Base-by-base conservation (phyloP, 2,329 filamentous ascomycete species). In the Colletotrichum brevisporum region DNA sequence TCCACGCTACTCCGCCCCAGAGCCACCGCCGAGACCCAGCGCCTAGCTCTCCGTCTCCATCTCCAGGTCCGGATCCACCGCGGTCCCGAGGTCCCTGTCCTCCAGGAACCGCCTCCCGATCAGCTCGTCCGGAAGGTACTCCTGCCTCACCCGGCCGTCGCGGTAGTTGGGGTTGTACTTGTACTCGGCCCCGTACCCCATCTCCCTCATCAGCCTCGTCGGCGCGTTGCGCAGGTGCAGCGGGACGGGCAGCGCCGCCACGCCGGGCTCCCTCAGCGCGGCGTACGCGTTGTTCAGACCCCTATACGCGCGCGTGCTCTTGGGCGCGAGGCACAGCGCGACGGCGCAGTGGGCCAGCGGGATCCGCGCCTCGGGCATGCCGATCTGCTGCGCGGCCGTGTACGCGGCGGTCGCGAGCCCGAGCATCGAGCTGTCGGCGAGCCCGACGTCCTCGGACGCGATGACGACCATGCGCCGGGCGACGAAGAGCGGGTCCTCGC, bases 131-230 rank as follows among this genome's bases (percentile, higher is more conserved):
- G 96, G 96, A n/a, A 99, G 80, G 80, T 98, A 99, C 26, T 95
- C 92, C 82, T 99, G 96, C 71, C 85, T 87, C 0, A 98, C 95
- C 73, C 83, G 89, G 0, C 96, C 96, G 70, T 95, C 90, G 58
- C 88, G 82, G 76, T 95, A 99, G 74, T 97, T 93, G 0, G 96
- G 96, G 73, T 97, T 97, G 77, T 99, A 98, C 80, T 98, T 98
- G 81, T 99, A 99, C 78, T 94, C 93, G 57, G 90, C 91, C 0
- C 95, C 95, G 76, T 94, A 97, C 0, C 94, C 95, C 73, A 98
- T 83, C 73, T 98, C 95, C 75, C 95, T 93, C 95, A 99, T 97
- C 72, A 98, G 78, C 73, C 91, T 88, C 1, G 96, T 98, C 0
- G 96, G 95, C 9, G 96, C 96, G 79, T 98, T 98, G 67, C 96